Conservation (phyloP, 495 filamentous ascomycete genomes). For the Podospora bellae-mahoneyi region DNA sequence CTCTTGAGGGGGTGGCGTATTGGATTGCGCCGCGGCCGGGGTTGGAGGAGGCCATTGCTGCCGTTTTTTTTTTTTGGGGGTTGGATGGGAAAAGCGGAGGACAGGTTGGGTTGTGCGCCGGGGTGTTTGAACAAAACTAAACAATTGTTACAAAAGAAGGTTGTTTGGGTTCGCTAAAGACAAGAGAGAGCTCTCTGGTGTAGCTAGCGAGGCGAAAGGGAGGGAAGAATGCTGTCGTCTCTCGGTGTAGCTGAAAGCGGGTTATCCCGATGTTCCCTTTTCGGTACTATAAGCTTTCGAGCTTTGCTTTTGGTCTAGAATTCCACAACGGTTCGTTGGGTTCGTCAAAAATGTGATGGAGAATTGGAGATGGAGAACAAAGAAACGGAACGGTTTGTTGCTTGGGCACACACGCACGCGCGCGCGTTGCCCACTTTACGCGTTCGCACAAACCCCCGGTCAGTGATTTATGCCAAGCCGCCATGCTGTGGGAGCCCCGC, state of each 20-base stretch:
- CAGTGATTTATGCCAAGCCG: not conserved
- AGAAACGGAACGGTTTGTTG: not conserved
- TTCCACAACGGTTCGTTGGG: no score
- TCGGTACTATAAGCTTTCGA: no score
- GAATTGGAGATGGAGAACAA: not conserved
- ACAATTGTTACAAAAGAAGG: not conserved
- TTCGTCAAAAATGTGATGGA: not conserved
- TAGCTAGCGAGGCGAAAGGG: no score
- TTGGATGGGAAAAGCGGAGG: not conserved
- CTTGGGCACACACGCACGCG: not conserved
- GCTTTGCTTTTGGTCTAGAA: no score
- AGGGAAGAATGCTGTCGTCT: not conserved
- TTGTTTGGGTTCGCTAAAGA: not conserved
- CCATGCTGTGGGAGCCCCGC: not conserved
- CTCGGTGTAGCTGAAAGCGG: constrained; percentile 12
- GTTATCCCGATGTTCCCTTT: not conserved
- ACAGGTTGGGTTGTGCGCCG: not conserved
- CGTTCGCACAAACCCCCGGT: constrained; percentile 7
- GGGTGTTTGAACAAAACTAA: not conserved
- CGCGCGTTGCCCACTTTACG: constrained; percentile 20
- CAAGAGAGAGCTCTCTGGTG: not conserved
- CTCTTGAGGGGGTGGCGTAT: constrained; percentile 34
- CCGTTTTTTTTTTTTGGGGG: not conserved
- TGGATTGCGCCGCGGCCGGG: constrained; percentile 28
- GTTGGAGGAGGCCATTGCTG: constrained; percentile 11